These are phyloP conservation scores for Arachis stenosperma DNA, from an alignment of 306 rosid species.

Conservation along the genomic window DNA sequence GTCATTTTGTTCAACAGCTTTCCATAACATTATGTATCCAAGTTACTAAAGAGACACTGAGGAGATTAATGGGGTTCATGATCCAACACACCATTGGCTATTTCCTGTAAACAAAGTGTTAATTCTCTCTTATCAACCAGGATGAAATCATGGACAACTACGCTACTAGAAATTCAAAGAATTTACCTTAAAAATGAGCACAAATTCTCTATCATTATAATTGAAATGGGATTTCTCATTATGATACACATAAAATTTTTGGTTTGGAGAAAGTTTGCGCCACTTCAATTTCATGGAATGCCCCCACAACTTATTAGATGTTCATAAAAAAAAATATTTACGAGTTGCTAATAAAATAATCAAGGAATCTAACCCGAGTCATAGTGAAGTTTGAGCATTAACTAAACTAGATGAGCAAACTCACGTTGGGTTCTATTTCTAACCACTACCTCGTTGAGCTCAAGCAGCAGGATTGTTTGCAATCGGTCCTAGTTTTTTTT, in stretches of 20 bases:
- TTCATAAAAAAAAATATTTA: too few relatives aligned
- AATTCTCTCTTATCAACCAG: background rate
- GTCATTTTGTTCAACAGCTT: background rate
- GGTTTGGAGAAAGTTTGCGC: background rate
- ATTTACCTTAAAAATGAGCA: background rate
- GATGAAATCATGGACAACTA: background rate
- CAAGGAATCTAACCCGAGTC: background rate
- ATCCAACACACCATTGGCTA: background rate
- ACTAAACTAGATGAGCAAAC: background rate
- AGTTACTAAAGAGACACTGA: constrained; percentile 8
- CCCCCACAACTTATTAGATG: background rate
- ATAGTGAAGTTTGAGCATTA: background rate
- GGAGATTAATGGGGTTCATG: constrained; percentile 1
- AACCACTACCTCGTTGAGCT: background rate
- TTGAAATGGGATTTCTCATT: background rate
- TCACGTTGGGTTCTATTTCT: background rate
- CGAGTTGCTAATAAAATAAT: too few relatives aligned
- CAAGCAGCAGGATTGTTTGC: background rate
- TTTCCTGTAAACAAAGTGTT: background rate
- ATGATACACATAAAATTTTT: too few relatives aligned
- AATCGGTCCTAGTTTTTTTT: too few relatives aligned
- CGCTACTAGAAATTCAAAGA: background rate
- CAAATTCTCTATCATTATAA: background rate
- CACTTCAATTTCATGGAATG: background rate
- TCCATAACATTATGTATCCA: constrained; percentile 3